Evolutionary conservation across 495 filamentous ascomycete genomes (phyloP).

Genomic region (Aspergillus leporis): DNA sequence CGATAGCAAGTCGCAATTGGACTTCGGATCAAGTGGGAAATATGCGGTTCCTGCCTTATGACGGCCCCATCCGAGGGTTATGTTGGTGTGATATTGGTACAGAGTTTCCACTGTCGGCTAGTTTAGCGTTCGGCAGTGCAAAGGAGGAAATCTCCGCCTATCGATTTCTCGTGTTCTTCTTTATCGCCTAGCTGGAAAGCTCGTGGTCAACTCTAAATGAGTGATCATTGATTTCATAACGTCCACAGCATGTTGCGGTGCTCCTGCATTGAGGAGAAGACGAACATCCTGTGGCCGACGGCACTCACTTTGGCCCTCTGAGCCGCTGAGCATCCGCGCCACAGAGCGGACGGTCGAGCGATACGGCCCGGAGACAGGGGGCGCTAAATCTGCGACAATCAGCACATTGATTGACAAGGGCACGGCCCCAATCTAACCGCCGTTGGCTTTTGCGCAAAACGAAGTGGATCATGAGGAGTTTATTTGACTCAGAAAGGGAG

Average conservation of each 20-base stretch:
- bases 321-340: constrained; percentile 26
- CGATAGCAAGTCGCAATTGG: not conserved
- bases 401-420: constrained; percentile 19
- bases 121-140: constrained; percentile 20
- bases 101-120: constrained; percentile 18
- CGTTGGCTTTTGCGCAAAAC: constrained; percentile 29
- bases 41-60: not conserved
- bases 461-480: constrained; percentile 7
- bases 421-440: constrained; percentile 30
- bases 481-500: not conserved
- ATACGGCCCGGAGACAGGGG: constrained; percentile 29
- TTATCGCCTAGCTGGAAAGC: constrained; percentile 12
- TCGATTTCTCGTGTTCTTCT: constrained; percentile 19
- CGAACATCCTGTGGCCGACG: constrained; percentile 13
- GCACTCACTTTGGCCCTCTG: constrained; percentile 10
- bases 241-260: constrained; percentile 17
- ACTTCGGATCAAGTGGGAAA: not conserved
- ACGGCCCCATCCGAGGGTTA: constrained; percentile 3
- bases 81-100: constrained; percentile 26
- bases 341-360: constrained; percentile 21
- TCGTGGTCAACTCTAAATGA: constrained; percentile 7
- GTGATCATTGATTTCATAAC: constrained; percentile 11
- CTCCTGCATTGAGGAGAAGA: constrained; percentile 6
- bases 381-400: constrained; percentile 39
- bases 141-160: constrained; percentile 22